Evolutionary conservation across 331 rosid genomes (phyloP), one percentile per base, ranked within the genome.

Genomic region (Phaseolus coccineus): DNA sequence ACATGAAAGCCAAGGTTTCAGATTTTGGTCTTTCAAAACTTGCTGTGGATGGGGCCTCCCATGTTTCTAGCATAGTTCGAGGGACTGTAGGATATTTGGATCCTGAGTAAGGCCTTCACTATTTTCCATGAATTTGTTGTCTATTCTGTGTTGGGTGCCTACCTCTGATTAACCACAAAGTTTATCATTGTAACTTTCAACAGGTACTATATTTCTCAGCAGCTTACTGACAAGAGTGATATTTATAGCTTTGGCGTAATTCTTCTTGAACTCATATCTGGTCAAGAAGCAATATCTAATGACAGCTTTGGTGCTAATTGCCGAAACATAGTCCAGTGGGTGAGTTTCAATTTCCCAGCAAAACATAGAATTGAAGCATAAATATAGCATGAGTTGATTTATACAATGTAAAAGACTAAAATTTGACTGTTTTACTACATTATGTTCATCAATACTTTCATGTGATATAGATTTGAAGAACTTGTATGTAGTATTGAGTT

Each of bases 1-100:
- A 87, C 79, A 91, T 90, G 98, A 87, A 81, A 88, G 98, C 98
- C 30, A 94, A 94, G 87, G 97, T 94, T 77, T 88, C 98, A 56
- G 98, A 94, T 80, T 94, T 94, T 73, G 98, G 98, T 66, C 96
- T 94, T 63, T 94, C 98, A 24, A 94, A 94, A 85, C 93, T 94
- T 71, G 92, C 92, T 11, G 96, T 94, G 24, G 98, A 94, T 33
- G 98, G 94, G 39, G 96, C 74, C 77, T 91, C 97, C 69, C 98
- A 94, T 61, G 98, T 94, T 53, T 94, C 98, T 2, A 94, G 98
- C 88, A 84, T 89, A 53, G 98, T 94, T 83, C 88, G 98, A 47
- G 98, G 98, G 61, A 94, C 98, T 35, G 94, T 94, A 3, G 98
- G 98, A 50, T 94, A 94, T 89, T 79, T 94, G 77, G 98, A 94